phyloP scores from a whole-genome alignment of 2,329 filamentous ascomycete genomes.

The Fusarium avenaceum region DNA sequence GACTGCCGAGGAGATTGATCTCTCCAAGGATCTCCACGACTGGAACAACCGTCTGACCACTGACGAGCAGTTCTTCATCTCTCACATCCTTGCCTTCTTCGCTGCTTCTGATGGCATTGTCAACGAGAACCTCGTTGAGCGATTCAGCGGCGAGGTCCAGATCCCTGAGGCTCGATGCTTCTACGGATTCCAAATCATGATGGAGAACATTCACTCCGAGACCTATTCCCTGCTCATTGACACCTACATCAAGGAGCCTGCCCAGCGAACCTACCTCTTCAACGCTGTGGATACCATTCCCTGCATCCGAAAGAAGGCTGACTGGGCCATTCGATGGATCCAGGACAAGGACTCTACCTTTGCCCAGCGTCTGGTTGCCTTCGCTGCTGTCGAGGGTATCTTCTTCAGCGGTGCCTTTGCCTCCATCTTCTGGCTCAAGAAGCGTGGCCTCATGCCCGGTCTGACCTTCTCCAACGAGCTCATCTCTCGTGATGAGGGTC shows the following conservation, averaged over 20 bases:
- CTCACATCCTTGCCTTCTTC: conserved; percentile 98
- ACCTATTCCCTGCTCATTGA: conserved; percentile 99
- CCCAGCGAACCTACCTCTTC: conserved; percentile 94
- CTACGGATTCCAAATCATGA: conserved; percentile 99
- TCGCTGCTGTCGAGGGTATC: conserved; percentile 98
- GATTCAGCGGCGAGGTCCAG: conserved; percentile 97
- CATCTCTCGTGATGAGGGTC: conserved; percentile 98
- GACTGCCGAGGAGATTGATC: conserved; percentile 99
- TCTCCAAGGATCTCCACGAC: conserved; percentile 98
- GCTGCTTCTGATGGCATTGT: conserved; percentile 98
- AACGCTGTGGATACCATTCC: conserved; percentile 99
- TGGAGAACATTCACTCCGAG: conserved; percentile 99
- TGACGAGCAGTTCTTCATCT: conserved; percentile 98
- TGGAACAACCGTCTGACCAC: conserved; percentile 98
- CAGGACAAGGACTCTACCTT: conserved; percentile 93
- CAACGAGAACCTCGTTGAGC: conserved; percentile 99
- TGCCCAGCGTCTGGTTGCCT: conserved; percentile 93
- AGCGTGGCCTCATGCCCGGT: conserved; percentile 98
- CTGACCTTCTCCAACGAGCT: conserved; percentile 99
- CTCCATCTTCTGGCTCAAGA: conserved; percentile 99
- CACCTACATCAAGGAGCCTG: conserved; percentile 98
- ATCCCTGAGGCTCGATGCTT: conserved; percentile 98
- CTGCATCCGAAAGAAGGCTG: conserved; percentile 97
- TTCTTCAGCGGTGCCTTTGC: conserved; percentile 99
- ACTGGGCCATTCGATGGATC: conserved; percentile 98